Evolutionary conservation across 2,329 filamentous ascomycete genomes (phyloP).

Genomic region (Sporothrix schenckii): DNA sequence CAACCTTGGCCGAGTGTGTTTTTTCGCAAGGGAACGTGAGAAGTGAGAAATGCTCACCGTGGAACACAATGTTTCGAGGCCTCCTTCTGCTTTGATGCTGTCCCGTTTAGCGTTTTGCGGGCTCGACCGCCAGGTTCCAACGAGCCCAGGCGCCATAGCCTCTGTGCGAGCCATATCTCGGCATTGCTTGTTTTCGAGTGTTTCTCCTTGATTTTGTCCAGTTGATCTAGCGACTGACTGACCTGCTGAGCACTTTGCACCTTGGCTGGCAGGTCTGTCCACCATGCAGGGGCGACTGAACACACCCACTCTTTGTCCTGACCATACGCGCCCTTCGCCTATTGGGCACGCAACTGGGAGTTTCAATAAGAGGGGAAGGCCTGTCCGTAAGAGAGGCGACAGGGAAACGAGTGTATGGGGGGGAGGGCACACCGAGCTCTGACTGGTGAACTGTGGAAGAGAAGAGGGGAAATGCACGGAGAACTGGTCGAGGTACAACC

Average conservation of each 20-base stretch:
- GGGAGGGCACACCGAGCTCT: background rate
- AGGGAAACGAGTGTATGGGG: background rate
- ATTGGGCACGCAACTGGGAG: slow-evolving; percentile 5
- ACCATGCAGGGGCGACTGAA: background rate
- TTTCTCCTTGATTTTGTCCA: background rate
- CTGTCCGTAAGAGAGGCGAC: background rate
- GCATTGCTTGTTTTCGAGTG: slow-evolving; percentile 10
- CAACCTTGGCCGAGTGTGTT: slow-evolving; percentile 8
- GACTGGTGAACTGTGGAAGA: background rate
- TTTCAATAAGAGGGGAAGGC: slow-evolving; percentile 13
- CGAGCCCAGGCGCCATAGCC: background rate
- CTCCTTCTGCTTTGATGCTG: background rate
- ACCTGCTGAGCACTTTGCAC: no score
- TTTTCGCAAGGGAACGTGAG: background rate
- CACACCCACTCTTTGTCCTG: background rate
- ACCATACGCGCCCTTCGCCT: slow-evolving; percentile 2
- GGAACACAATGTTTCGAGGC: background rate
- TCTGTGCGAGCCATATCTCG: slow-evolving; percentile 3
- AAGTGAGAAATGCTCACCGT: background rate
- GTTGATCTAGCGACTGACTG: no score
- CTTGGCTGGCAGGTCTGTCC: background rate
- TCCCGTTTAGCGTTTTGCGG: background rate
- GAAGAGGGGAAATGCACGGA: slow-evolving; percentile 5
- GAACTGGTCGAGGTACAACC: background rate
- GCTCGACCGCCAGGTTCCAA: background rate